phyloP scores from a whole-genome alignment of 176 grass and related monocot genomes.

The Eremochloa ophiuroides region DNA sequence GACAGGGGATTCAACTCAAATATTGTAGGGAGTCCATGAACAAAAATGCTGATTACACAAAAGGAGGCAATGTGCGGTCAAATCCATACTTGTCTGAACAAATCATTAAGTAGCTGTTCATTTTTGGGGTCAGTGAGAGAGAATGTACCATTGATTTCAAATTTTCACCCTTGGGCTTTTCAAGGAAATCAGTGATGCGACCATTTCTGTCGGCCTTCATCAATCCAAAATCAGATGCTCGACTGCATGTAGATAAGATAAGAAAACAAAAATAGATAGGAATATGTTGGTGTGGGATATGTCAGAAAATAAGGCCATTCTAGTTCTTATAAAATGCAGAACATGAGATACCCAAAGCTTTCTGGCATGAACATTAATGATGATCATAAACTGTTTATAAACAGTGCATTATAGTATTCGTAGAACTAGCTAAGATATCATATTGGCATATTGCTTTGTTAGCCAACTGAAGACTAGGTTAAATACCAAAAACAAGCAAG shows the following conservation, averaged over 20 bases:
- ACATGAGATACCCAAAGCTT: not conserved
- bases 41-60: not conserved
- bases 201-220: slow-evolving; percentile 57
- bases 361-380: not conserved
- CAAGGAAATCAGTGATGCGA: slow-evolving; percentile 59
- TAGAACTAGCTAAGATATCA: not conserved
- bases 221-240: slow-evolving; percentile 82
- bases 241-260: slow-evolving; percentile 38
- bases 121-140: not conserved
- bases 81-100: slow-evolving; percentile 8
- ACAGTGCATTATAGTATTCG: not conserved
- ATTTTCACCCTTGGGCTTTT: slow-evolving; percentile 70
- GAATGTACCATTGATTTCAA: slow-evolving; percentile 71
- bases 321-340: slow-evolving; percentile 12
- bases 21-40: no score
- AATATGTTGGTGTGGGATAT: not conserved
- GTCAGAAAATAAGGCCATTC: not conserved
- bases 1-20: not conserved
- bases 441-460: not conserved
- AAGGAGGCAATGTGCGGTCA: not conserved
- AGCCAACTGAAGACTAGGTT: not conserved
- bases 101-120: not conserved
- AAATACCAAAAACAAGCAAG: not conserved
- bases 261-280: not conserved
- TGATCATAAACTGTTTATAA: not conserved